Evolutionary conservation across 2,329 filamentous ascomycete species (phyloP).

Genomic region (Ramularia collo-cygni): DNA sequence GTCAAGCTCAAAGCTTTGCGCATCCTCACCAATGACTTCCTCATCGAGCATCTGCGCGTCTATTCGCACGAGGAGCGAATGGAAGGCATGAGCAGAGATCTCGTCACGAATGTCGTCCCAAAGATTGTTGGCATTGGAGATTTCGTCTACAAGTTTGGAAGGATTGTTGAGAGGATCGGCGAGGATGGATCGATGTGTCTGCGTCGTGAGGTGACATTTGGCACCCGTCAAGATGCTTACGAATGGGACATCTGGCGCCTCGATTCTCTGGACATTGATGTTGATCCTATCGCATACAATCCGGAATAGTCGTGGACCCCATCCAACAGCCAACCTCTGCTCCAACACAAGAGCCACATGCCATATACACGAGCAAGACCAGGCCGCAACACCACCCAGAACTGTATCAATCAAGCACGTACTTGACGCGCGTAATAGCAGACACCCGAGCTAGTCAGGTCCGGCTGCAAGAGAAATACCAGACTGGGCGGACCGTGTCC

Average conservation of each 20-base stretch:
- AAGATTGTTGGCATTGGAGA: conserved; percentile 37
- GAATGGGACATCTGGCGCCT: conserved; percentile 41
- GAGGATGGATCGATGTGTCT: conserved; percentile 21
- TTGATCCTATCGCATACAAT: conserved; percentile 21
- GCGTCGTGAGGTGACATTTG: conserved; percentile 26
- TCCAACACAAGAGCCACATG: no score
- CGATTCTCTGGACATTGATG: conserved; percentile 31
- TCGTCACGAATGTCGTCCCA: conserved; percentile 21
- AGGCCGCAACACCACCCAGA: no score
- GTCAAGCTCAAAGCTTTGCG: conserved; percentile 37
- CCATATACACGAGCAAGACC: no score
- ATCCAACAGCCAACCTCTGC: no score
- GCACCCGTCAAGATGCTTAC: conserved; percentile 32
- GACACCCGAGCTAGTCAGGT: no score
- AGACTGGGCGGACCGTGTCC: no score
- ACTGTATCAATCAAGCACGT: no score
- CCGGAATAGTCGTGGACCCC: no score
- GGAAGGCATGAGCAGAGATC: conserved; percentile 26
- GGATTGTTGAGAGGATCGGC: conserved; percentile 13
- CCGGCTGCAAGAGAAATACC: no score
- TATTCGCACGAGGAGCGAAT: conserved; percentile 22
- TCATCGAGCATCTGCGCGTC: conserved; percentile 11
- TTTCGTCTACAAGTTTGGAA: conserved; percentile 32
- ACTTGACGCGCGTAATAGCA: no score
- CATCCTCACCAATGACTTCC: conserved; percentile 29